Base-by-base conservation (phyloP, 2,329 filamentous ascomycete genomes). In the Neonectria hederae region DNA sequence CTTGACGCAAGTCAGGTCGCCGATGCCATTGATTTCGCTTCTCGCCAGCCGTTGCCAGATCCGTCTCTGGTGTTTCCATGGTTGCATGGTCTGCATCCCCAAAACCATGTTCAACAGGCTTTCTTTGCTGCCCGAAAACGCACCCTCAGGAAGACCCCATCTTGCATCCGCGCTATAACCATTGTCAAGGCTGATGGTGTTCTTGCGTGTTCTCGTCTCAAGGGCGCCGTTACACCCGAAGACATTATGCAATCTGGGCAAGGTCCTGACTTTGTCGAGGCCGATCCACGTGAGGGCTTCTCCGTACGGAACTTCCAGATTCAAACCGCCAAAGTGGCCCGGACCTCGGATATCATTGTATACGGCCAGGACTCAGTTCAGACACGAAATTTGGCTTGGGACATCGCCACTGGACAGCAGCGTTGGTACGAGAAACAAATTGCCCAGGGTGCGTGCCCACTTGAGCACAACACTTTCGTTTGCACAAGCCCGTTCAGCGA, bases 221-320 rank as follows among this genome's bases (percentile, higher is more conserved):
- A 97, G 77, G 95, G 95, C 30, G 93, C 96, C 24, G 87, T 98
- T 69, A 86, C 90, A 3, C 91, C 94, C 0, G 87, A 92, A 1
- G 96, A 98, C 78, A 84, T 98, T 48, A 79, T 98, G 62, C 84
- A 88, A 40, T 72, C 82, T 0, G 76, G 78, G 3, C 75, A 74
- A 3, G 79, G 80, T 17, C 80, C 86, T 48, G 84, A 89, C 22
- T 97, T 99, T 75, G 81, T 94, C 65, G 92, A 97, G 46, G 86
- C 90, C 43, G 96, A 99, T 75, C 96, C 96, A 1, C 87, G 83
- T 60, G 92, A 97, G 69, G 96, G 96, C 9, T 98, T 98, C 76
- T 97, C 93, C 5, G 94, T 98, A 46, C 89, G 96, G 49, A 98
- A 98, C 77, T 99, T 99, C 76, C 95, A 98, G 73, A 98, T 98